Conservation (phyloP, 805 yeast genomes). For the Yamadazyma phyllophila region DNA sequence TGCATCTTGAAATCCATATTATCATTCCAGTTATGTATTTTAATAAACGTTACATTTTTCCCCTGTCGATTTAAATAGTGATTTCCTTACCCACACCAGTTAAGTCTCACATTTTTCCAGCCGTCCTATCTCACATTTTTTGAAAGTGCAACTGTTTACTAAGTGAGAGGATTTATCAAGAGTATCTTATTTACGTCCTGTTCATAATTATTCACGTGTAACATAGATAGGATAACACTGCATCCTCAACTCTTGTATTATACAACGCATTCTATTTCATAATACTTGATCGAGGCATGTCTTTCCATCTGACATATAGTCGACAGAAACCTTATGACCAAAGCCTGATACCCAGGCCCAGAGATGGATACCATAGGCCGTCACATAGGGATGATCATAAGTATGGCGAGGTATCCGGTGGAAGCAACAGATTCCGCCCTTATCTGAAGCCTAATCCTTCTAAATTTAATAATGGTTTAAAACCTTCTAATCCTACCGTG, state of each 20-base stretch:
- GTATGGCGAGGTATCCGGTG: background rate
- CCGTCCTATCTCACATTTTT: too few species aligned
- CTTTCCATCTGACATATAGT: slow-evolving; percentile 1
- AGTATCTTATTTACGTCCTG: too few species aligned
- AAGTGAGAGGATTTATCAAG: background rate
- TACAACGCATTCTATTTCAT: background rate
- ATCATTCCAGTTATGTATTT: slow-evolving; percentile 7
- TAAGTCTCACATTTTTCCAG: too few species aligned
- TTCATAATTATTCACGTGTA: background rate
- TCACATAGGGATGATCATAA: background rate
- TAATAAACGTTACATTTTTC: slow-evolving; percentile 4
- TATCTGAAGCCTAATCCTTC: background rate
- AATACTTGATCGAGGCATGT: background rate
- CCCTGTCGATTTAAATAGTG: background rate
- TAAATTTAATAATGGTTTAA: background rate
- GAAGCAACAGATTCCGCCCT: background rate
- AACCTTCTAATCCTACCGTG: background rate
- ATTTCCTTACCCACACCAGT: too few species aligned
- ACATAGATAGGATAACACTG: too few species aligned
- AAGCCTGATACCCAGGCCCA: background rate
- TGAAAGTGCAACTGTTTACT: background rate
- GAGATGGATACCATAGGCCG: background rate
- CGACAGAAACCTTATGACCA: slow-evolving; percentile 2
- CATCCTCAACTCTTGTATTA: too few species aligned
- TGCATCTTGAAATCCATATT: background rate